Percentiles rank a stretch among this genome's conserved stretches.
Conservation (phyloP, 2,329 filamentous ascomycete species). For the Aureobasidium lini region DNA sequence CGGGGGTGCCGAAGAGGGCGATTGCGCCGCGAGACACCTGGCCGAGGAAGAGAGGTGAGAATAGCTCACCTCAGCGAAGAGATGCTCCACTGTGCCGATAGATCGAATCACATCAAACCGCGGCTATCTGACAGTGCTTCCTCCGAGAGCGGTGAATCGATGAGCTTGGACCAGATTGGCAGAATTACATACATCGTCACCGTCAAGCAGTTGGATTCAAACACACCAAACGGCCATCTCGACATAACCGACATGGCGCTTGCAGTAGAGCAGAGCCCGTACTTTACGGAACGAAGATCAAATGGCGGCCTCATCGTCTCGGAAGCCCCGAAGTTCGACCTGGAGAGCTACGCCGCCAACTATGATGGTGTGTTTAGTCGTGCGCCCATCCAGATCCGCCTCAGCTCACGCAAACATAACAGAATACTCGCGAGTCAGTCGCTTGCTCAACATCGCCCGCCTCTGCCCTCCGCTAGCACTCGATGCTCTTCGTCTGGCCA, state of each 20-base stretch:
- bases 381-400: background rate
- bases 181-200: background rate
- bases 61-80: background rate
- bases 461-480: conserved; percentile 66
- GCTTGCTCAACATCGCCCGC: conserved; percentile 73
- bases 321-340: conserved; percentile 52
- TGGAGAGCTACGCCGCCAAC: conserved; percentile 84
- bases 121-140: background rate
- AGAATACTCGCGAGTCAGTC: conserved; percentile 76
- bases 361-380: conserved; percentile 58
- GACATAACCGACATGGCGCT: conserved; percentile 13
- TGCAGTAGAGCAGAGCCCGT: conserved; percentile 15
- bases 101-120: too few relatives aligned
- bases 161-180: background rate
- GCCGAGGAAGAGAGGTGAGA: background rate
- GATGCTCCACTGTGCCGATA: too few relatives aligned
- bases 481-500: conserved; percentile 73
- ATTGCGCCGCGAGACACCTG: background rate
- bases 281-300: conserved; percentile 12
- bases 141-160: background rate
- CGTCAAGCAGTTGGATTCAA: background rate
- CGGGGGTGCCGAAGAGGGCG: background rate
- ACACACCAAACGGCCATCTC: background rate
- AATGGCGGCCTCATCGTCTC: conserved; percentile 13
- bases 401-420: conserved; percentile 52